These are phyloP conservation scores for Schizothecium vesticola DNA, from an alignment of 495 filamentous ascomycete genomes.

Conservation along the genomic window DNA sequence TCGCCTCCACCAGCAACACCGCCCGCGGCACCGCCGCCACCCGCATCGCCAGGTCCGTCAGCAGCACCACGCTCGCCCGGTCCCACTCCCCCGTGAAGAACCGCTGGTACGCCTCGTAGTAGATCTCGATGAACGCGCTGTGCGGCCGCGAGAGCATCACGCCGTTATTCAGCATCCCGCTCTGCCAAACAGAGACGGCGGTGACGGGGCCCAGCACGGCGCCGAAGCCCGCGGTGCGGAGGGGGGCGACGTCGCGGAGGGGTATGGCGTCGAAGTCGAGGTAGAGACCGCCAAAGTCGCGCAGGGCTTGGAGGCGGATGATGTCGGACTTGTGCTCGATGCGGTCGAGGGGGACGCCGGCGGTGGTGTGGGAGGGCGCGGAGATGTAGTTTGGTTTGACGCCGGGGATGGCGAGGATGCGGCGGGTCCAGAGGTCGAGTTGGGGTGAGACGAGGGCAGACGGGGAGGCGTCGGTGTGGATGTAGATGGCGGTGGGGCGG, in stretches of 20 bases:
- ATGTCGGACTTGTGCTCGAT: slow-evolving; percentile 20
- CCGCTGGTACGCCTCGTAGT: slow-evolving; percentile 4
- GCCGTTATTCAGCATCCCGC: slow-evolving; percentile 22
- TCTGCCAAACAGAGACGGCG: slow-evolving; percentile 5
- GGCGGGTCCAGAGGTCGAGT: slow-evolving; percentile 14
- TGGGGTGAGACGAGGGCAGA: not conserved
- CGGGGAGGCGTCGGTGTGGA: slow-evolving; percentile 24
- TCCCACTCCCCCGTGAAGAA: slow-evolving; percentile 20
- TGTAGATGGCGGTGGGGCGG: slow-evolving; percentile 19
- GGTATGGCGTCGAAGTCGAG: slow-evolving; percentile 19
- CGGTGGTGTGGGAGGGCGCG: slow-evolving; percentile 6
- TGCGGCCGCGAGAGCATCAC: slow-evolving; percentile 16
- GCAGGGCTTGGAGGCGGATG: slow-evolving; percentile 12
- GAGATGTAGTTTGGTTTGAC: slow-evolving; percentile 12
- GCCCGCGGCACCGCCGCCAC: slow-evolving; percentile 12
- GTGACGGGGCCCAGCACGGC: slow-evolving; percentile 16
- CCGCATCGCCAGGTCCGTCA: slow-evolving; percentile 20
- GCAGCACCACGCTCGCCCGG: slow-evolving; percentile 12
- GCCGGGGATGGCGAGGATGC: slow-evolving; percentile 14
- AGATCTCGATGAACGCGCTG: slow-evolving; percentile 14
- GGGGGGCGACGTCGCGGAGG: slow-evolving; percentile 12
- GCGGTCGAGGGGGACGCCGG: slow-evolving; percentile 13
- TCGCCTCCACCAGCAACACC: slow-evolving; percentile 15
- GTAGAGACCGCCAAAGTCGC: slow-evolving; percentile 19
- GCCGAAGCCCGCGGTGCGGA: slow-evolving; percentile 19